Conservation (phyloP, 768 basidiomycete species). For the Hygrophoropsis aurantiaca region DNA sequence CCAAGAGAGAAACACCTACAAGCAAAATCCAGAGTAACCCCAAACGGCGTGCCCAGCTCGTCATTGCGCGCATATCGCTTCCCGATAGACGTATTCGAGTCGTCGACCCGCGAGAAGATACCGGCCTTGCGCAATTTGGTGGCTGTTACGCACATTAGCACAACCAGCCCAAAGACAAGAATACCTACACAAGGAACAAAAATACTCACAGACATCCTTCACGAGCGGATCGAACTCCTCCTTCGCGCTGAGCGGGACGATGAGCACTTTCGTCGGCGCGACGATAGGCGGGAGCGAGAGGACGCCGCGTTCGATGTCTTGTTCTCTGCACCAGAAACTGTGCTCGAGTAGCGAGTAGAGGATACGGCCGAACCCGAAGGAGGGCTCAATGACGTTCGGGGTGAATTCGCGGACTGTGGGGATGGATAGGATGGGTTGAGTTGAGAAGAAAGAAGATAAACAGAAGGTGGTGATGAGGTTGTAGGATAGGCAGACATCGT, state of each 20-base stretch:
- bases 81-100: slow-evolving; percentile 92
- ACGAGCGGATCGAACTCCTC: slow-evolving; percentile 83
- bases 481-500: too few relatives aligned
- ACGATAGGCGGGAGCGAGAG: slow-evolving; percentile 87
- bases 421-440: slow-evolving; percentile 20
- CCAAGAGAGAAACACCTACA: too few relatives aligned
- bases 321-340: slow-evolving; percentile 91
- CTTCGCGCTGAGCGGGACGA: slow-evolving; percentile 89
- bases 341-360: slow-evolving; percentile 94
- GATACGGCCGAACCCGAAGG: slow-evolving; percentile 96
- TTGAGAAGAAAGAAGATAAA: too few relatives aligned
- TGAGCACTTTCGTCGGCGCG: slow-evolving; percentile 95
- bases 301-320: slow-evolving; percentile 88
- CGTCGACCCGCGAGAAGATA: slow-evolving; percentile 91
- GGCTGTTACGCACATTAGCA: slow-evolving; percentile 51
- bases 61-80: slow-evolving; percentile 98
- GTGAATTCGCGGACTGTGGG: slow-evolving; percentile 85
- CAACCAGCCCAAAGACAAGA: not conserved
- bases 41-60: slow-evolving; percentile 97
- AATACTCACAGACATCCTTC: slow-evolving; percentile 82
- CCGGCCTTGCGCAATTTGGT: slow-evolving; percentile 85
- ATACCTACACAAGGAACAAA: slow-evolving; percentile 6
- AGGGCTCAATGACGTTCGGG: slow-evolving; percentile 98
- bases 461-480: too few relatives aligned
- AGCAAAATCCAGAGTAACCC: slow-evolving; percentile 95